phyloP scores from a whole-genome alignment of 306 rosid genomes.

The Gastrolobium villosum region DNA sequence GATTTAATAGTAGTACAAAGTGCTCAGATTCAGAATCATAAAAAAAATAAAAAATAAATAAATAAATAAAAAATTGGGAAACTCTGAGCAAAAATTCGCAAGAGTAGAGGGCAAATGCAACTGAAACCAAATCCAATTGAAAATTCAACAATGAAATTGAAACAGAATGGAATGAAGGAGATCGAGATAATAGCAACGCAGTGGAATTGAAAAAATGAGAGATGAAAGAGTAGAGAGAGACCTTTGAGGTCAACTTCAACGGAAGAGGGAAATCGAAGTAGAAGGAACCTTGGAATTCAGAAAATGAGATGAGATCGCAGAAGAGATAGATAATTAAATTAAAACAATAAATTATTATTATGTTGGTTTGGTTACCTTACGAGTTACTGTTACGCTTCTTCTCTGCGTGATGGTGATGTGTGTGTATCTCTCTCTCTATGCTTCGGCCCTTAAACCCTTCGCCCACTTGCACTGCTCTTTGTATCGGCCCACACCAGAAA shows the following conservation, averaged over 20 bases:
- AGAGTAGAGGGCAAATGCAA: slow-evolving; percentile 7
- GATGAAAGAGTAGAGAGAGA: neutral
- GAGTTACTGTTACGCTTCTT: too few species aligned
- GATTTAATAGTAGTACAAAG: neutral
- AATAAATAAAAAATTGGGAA: slow-evolving; percentile 10
- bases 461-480: too few species aligned
- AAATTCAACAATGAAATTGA: neutral
- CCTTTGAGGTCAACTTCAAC: slow-evolving; percentile 42
- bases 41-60: neutral
- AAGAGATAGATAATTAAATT: neutral
- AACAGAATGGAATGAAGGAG: slow-evolving; percentile 21
- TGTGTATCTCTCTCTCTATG: too few species aligned
- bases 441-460: too few species aligned
- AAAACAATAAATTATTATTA: too few species aligned
- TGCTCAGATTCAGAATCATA: slow-evolving; percentile 35
- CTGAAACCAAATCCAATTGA: neutral
- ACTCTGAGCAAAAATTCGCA: neutral
- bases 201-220: neutral
- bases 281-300: slow-evolving; percentile 23
- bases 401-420: too few species aligned
- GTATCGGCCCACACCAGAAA: too few species aligned
- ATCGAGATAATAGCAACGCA: slow-evolving; percentile 33
- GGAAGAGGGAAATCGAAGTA: neutral
- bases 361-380: too few species aligned
- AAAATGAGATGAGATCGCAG: slow-evolving; percentile 45